These are phyloP conservation scores for Scutellaria barbata DNA, from an alignment of 257 asterid genomes.

Conservation along the genomic window DNA sequence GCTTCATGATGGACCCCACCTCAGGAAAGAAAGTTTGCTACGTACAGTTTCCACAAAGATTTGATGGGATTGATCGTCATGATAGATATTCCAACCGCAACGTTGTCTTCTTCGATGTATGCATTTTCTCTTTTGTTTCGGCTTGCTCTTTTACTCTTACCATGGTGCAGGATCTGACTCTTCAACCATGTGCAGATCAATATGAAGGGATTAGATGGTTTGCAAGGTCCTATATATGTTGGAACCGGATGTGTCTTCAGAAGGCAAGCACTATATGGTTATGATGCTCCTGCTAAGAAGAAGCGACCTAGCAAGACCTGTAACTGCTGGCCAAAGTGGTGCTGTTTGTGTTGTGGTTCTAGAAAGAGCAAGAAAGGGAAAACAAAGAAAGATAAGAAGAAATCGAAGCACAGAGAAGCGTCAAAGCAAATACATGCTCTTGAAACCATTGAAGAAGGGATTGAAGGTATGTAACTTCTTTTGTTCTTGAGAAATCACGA, in stretches of 20 bases:
- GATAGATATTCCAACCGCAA: conserved; percentile 93
- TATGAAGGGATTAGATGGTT: conserved; percentile 95
- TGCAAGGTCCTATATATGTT: conserved; percentile 96
- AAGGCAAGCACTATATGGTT: conserved; percentile 88
- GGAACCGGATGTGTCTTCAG: conserved; percentile 95
- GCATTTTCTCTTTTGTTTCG: conserved; percentile 36
- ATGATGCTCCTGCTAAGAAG: conserved; percentile 77
- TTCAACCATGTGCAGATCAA: conserved; percentile 62
- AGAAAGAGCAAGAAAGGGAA: conserved; percentile 62
- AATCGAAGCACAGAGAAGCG: conserved; percentile 73
- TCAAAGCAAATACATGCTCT: conserved; percentile 94
- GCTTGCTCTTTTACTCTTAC: not conserved
- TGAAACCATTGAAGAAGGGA: conserved; percentile 87
- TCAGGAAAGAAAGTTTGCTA: conserved; percentile 88
- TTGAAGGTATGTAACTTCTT: conserved; percentile 50
- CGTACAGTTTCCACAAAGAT: conserved; percentile 94
- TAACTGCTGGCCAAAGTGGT: conserved; percentile 91
- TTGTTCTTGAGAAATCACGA: not conserved
- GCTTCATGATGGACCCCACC: conserved; percentile 96
- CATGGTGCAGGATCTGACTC: conserved; percentile 33
- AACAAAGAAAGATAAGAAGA: conserved; percentile 62
- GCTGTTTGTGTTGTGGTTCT: conserved; percentile 67
- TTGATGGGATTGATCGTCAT: conserved; percentile 86
- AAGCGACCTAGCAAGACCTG: conserved; percentile 86
- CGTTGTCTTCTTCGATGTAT: conserved; percentile 89